phyloP scores from a whole-genome alignment of 345 rosid genomes.

The Arabidopsis arenosa region DNA sequence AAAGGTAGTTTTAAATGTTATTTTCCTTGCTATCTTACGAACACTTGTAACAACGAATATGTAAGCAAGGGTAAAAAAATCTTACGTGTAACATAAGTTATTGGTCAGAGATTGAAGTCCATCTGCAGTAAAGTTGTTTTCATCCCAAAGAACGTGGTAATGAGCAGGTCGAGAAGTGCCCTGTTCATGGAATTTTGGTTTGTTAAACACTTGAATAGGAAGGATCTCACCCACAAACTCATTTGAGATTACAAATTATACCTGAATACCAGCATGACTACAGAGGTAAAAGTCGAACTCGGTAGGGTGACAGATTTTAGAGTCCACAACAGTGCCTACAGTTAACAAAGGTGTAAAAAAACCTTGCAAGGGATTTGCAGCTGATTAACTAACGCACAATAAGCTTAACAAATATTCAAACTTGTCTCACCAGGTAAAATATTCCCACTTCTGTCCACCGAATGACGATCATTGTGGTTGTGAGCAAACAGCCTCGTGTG shows the following conservation, averaged over 20 bases:
- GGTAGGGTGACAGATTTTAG: conserved; percentile 97
- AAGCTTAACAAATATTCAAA: neutral
- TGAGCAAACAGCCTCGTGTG: conserved; percentile 97
- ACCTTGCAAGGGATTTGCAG: neutral
- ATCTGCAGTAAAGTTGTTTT: conserved; percentile 95
- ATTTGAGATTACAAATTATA: conserved; percentile 27
- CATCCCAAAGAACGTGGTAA: conserved; percentile 98
- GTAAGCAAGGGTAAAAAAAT: neutral
- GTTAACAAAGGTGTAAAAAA: neutral
- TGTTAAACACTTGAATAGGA: neutral
- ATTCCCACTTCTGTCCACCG: conserved; percentile 93
- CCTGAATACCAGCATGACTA: conserved; percentile 99
- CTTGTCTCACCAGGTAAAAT: conserved; percentile 74
- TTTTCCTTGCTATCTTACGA: neutral
- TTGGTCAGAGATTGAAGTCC: conserved; percentile 90
- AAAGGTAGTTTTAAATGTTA: neutral
- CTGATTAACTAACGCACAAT: neutral
- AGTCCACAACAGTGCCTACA: conserved; percentile 95
- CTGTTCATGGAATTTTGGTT: conserved; percentile 45
- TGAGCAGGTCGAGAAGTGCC: conserved; percentile 98
- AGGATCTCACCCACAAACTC: neutral
- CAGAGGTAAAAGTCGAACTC: conserved; percentile 97
- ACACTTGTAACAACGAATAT: neutral
- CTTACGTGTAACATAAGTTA: conserved; percentile 94
- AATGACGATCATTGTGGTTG: conserved; percentile 67